Evolutionary conservation across 2,329 filamentous ascomycete genomes (phyloP), one percentile per base, ranked within the genome.

Genomic region (Aspergillus fijiensis): DNA sequence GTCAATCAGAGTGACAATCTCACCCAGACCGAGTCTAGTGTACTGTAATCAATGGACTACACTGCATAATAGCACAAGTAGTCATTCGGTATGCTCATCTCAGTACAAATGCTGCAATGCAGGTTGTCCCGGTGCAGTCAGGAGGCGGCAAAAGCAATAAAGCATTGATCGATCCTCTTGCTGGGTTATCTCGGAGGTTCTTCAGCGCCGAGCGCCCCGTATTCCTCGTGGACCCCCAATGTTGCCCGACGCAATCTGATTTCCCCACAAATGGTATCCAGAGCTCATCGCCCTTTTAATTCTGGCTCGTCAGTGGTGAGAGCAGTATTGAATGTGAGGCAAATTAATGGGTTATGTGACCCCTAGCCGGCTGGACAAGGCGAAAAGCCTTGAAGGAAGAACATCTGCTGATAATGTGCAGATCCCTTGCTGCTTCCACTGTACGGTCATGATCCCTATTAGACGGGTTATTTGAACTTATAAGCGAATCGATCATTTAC

Each of bases 171-270:
- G 57, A 48, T 49, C 51, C 23, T n/a, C n/a, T 47, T 49, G 29
- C 14, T 48, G 52, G 33, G 50, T 16, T 53, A 54, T 49, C 29
- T 63, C 64, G 61, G 64, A 62, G 58, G 64, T 65, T 66, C 63
- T 57, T 60, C 61, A 61, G 55, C 54, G 63, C 64, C 64, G 64
- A 66, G 63, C 56, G 56, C 47, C 63, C 62, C 58, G 55, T 35
- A 49, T 55, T 55, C 35, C 58, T 50, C 47, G 51, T 54, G 60
- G 55, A 51, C 31, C 45, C 51, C 56, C 56, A 53, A 45, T 47
- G 33, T 29, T 52, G 31, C 49, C 56, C 55, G 49, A 27, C 16
- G 27, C 47, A n/a, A 31, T 59, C 49, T 29, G 50, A 23, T 29
- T 39, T 39, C 51, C 48, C 48, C 47, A 49, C 53, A 42, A 33